phyloP scores from a whole-genome alignment of 2,329 filamentous ascomycete genomes.

The Diplodia intermedia region DNA sequence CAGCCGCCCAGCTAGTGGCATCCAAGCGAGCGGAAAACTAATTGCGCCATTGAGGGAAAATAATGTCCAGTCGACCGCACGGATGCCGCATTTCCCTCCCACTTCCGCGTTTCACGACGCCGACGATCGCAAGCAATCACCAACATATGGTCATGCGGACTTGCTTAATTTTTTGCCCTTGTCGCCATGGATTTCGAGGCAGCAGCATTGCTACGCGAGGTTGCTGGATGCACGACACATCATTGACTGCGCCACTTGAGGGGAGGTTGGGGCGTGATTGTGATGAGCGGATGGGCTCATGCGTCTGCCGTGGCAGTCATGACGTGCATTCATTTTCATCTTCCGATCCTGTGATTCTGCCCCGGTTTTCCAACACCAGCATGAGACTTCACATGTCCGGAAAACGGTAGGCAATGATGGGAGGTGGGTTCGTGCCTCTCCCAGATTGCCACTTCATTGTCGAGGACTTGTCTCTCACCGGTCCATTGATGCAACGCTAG shows the following conservation, averaged over 20 bases:
- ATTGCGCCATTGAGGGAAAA: conserved; percentile 15
- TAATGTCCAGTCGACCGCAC: neutral
- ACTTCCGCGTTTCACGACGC: conserved; percentile 9
- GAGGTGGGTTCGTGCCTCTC: neutral
- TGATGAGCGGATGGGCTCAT: conserved; percentile 12
- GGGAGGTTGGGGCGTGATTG: neutral
- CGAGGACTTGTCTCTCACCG: neutral
- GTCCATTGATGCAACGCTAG: neutral
- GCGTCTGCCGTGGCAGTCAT: neutral
- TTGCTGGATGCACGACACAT: neutral
- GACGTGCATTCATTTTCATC: neutral
- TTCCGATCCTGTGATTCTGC: neutral
- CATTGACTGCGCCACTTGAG: conserved; percentile 10
- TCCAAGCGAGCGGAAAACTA: conserved; percentile 12
- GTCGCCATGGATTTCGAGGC: conserved; percentile 1
- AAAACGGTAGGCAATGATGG: neutral
- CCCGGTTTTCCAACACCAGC: conserved; percentile 14
- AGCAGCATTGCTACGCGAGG: conserved; percentile 17
- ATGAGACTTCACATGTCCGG: neutral
- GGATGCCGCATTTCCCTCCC: conserved; percentile 8
- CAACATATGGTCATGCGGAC: conserved; percentile 7
- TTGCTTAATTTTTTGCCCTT: neutral
- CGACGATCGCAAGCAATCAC: neutral
- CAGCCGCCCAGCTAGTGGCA: neutral
- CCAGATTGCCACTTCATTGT: neutral